A percentile compares a stretch with the other conserved stretches of the same genome.
Conservation (phyloP, 169 alveolate species). For the Plasmodium billcollinsi region DNA sequence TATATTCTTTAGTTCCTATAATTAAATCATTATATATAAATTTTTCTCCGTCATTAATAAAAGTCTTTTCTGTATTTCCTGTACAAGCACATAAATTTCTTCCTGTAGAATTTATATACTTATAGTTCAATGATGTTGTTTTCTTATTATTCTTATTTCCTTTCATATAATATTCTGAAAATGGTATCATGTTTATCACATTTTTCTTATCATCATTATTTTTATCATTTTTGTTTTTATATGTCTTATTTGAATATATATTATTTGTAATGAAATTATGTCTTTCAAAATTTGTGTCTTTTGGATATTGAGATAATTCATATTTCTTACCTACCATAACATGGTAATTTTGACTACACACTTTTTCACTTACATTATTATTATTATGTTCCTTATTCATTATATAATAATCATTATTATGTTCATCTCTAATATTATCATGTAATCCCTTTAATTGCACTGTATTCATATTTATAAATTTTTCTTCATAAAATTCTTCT, state of each 20-base stretch:
- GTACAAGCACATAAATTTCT: constrained; percentile 26
- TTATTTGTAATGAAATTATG: constrained; percentile 7
- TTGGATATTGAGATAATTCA: no score
- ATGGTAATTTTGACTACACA: no score
- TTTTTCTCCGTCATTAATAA: constrained; percentile 52
- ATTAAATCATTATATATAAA: constrained; percentile 48
- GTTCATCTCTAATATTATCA: no score
- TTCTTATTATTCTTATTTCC: constrained; percentile 27
- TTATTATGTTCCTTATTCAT: no score
- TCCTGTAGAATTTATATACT: constrained; percentile 21
- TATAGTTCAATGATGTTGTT: constrained; percentile 30
- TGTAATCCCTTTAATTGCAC: neutral
- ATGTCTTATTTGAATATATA: constrained; percentile 27
- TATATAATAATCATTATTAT: no score
- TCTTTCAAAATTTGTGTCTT: neutral
- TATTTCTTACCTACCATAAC: no score
- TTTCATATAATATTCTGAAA: constrained; percentile 28
- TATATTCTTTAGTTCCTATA: constrained; percentile 70
- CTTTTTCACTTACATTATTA: no score
- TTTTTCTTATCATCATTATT: constrained; percentile 35
- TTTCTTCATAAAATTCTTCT: neutral
- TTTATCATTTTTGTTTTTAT: constrained; percentile 5
- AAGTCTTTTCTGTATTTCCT: constrained; percentile 48
- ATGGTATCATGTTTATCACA: constrained; percentile 6
- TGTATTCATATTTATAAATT: constrained; percentile 6